Percentiles rank a stretch among this genome's conserved stretches.
Evolutionary conservation across 306 rosid genomes (phyloP).

Genomic region (Acacia crassicarpa): DNA sequence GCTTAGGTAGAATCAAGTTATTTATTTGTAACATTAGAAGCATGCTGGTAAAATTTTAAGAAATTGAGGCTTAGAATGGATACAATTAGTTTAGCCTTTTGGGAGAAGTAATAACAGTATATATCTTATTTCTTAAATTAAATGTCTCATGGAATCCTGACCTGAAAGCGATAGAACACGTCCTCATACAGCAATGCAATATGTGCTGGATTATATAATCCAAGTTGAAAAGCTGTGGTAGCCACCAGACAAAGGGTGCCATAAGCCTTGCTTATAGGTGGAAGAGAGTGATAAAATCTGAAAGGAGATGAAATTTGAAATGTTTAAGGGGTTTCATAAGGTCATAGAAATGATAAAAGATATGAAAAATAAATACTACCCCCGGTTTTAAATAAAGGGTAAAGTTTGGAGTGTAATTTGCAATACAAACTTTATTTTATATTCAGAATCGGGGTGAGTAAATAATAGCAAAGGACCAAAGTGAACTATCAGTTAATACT

Average conservation of each 20-base stretch:
- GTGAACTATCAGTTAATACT: background rate
- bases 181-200: slow-evolving; percentile 48
- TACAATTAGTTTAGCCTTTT: background rate
- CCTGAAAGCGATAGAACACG: slow-evolving; percentile 72
- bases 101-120: background rate
- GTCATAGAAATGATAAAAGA: slow-evolving; percentile 1
- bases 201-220: slow-evolving; percentile 22
- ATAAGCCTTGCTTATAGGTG: slow-evolving; percentile 91
- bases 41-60: background rate
- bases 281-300: slow-evolving; percentile 86
- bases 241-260: slow-evolving; percentile 75
- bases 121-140: background rate
- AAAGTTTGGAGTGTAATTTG: too few relatives aligned
- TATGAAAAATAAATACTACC: background rate
- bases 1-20: slow-evolving; percentile 5
- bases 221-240: slow-evolving; percentile 60
- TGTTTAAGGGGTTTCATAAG: slow-evolving; percentile 2
- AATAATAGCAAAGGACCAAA: background rate
- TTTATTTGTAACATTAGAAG: background rate
- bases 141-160: slow-evolving; percentile 24
- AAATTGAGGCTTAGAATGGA: slow-evolving; percentile 1
- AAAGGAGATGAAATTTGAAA: slow-evolving; percentile 27
- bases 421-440: too few relatives aligned
- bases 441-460: too few relatives aligned
- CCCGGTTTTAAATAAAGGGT: too few relatives aligned